A percentile compares a stretch with the other conserved stretches of the same genome.
phyloP scores from a whole-genome alignment of 148 eudicot species.

The Nepenthes mirabilis region DNA sequence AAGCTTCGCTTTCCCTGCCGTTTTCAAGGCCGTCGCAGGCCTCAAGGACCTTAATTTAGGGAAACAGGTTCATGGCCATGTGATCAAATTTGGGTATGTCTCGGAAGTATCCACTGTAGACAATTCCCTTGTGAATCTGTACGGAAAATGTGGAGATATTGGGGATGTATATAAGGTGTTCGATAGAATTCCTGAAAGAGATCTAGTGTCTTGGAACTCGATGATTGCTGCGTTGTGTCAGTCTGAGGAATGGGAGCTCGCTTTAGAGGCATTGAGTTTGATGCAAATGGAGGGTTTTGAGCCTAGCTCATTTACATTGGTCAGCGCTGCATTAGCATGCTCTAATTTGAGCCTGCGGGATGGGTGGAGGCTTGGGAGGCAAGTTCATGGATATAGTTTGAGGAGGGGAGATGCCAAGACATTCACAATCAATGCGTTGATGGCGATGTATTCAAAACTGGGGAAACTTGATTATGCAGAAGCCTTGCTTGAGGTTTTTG shows the following conservation, averaged over 20 bases:
- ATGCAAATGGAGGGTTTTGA: constrained; percentile 43
- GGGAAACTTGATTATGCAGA: constrained; percentile 51
- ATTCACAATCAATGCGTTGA: constrained; percentile 58
- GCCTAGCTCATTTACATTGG: constrained; percentile 67
- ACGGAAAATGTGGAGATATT: constrained; percentile 57
- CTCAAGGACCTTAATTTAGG: constrained; percentile 42
- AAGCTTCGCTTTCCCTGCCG: constrained; percentile 59
- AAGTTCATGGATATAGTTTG: constrained; percentile 66
- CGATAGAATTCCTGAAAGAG: constrained; percentile 48
- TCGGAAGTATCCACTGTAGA: constrained; percentile 37
- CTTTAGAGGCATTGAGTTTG: constrained; percentile 41
- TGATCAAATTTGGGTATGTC: constrained; percentile 41
- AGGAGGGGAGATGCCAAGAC: constrained; percentile 41
- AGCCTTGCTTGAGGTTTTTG: constrained; percentile 39
- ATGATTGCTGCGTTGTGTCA: constrained; percentile 54
- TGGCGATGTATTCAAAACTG: constrained; percentile 80
- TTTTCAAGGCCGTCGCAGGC: constrained; percentile 48
- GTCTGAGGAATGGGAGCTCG: constrained; percentile 52
- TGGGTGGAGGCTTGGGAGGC: constrained; percentile 63
- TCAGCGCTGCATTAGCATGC: constrained; percentile 53
- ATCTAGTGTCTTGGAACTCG: constrained; percentile 88
- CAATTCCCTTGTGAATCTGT: constrained; percentile 58
- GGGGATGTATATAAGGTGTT: constrained; percentile 47
- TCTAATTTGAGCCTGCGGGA: constrained; percentile 29
- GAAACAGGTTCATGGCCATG: constrained; percentile 49